Percentiles rank a stretch among this genome's conserved stretches.
phyloP scores from a whole-genome alignment of 805 yeast genomes.

The Jamesozyma spencerorum region DNA sequence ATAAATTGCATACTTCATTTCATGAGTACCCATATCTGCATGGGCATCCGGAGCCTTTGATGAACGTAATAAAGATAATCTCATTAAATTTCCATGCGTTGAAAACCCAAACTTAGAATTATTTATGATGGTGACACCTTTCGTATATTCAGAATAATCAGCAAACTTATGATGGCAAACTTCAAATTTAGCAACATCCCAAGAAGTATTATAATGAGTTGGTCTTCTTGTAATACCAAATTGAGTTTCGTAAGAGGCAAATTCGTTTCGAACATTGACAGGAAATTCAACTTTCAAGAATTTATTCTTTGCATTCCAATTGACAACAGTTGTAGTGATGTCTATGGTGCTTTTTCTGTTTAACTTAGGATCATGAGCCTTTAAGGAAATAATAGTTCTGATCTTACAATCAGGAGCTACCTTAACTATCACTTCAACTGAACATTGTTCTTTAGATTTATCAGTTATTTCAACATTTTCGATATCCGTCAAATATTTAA shows the following conservation, averaged over 20 bases:
- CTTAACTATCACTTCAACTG: slow-evolving; percentile 52
- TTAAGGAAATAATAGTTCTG: slow-evolving; percentile 59
- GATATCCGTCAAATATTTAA: slow-evolving; percentile 36
- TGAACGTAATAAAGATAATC: slow-evolving; percentile 76
- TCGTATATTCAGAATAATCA: slow-evolving; percentile 76
- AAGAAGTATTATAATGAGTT: slow-evolving; percentile 86
- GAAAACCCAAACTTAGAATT: slow-evolving; percentile 87
- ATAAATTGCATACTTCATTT: slow-evolving; percentile 69
- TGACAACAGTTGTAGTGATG: slow-evolving; percentile 50
- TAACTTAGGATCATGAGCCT: slow-evolving; percentile 34
- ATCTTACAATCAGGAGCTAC: slow-evolving; percentile 52
- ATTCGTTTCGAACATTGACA: slow-evolving; percentile 65
- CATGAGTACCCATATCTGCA: slow-evolving; percentile 89
- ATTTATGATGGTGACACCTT: slow-evolving; percentile 80
- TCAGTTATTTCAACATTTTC: slow-evolving; percentile 30
- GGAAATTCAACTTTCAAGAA: slow-evolving; percentile 94
- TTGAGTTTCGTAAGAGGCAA: slow-evolving; percentile 86
- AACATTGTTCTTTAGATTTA: slow-evolving; percentile 45
- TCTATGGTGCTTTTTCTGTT: slow-evolving; percentile 36
- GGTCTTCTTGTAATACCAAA: slow-evolving; percentile 88
- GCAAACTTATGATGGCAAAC: slow-evolving; percentile 92
- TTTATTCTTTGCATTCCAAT: slow-evolving; percentile 80
- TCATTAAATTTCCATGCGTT: slow-evolving; percentile 85
- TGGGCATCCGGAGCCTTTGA: slow-evolving; percentile 91
- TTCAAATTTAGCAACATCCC: slow-evolving; percentile 97